Evolutionary conservation across 1,139 yeast species (phyloP).

Genomic region (Geotrichum reessii): DNA sequence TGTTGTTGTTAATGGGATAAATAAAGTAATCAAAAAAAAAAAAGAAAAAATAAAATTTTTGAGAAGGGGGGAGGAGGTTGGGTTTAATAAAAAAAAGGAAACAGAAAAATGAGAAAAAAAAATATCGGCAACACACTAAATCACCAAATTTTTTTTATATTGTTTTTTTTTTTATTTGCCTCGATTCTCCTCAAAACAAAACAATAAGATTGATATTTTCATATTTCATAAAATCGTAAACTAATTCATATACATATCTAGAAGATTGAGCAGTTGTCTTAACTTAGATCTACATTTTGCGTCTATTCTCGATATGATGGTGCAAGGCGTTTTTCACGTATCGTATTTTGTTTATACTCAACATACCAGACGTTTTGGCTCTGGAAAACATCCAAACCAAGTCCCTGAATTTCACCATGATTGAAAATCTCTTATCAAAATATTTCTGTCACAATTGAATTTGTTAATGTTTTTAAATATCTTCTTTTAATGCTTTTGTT

Average conservation of each 20-base stretch:
- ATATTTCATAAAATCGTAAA: no score
- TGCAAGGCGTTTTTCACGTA: neutral
- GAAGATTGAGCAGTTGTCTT: neutral
- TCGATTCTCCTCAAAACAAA: no score
- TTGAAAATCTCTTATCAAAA: no score
- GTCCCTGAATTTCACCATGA: neutral
- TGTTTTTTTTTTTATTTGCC: no score
- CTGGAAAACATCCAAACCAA: no score
- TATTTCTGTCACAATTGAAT: neutral
- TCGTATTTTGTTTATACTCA: neutral
- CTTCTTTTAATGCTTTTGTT: neutral
- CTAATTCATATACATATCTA: neutral
- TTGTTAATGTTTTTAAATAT: neutral
- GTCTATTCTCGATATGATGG: neutral
- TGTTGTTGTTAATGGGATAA: neutral
- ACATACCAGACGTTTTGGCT: neutral
- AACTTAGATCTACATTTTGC: neutral
- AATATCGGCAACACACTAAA: neutral
- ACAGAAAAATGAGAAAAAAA: neutral
- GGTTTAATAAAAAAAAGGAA: constrained; percentile 1
- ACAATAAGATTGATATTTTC: neutral
- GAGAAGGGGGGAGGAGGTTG: neutral
- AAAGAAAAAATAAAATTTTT: constrained; percentile 4
- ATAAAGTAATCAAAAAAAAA: neutral
- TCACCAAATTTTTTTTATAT: neutral